Percentiles rank a stretch among this genome's conserved stretches.
Evolutionary conservation across 345 rosid genomes (phyloP).

Genomic region (Turnera subulata): DNA sequence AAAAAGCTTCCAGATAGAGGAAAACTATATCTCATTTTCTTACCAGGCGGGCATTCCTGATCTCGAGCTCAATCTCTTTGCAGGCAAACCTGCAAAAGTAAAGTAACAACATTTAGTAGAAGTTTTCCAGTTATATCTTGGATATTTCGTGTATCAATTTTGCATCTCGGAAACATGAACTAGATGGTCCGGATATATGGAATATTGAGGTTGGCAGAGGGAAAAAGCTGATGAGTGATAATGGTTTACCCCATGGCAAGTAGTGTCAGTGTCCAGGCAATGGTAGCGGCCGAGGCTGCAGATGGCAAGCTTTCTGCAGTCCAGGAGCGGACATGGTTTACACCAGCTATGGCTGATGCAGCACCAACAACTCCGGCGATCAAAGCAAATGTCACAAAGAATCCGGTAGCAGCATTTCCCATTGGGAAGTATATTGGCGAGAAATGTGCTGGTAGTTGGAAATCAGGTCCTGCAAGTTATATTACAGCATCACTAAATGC

Average conservation of each 20-base stretch:
- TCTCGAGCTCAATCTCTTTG: slow-evolving; percentile 74
- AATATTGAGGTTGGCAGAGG: too few species aligned
- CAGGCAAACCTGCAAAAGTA: slow-evolving; percentile 61
- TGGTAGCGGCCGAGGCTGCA: slow-evolving; percentile 61
- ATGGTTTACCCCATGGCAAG: slow-evolving; percentile 81
- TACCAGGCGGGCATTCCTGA: slow-evolving; percentile 77
- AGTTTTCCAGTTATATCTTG: too few species aligned
- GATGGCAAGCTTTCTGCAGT: slow-evolving; percentile 54
- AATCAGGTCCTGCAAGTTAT: slow-evolving; percentile 60
- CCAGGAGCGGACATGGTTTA: slow-evolving; percentile 67
- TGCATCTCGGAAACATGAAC: too few species aligned
- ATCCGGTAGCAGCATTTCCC: slow-evolving; percentile 97
- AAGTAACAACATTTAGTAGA: slow-evolving; percentile 8
- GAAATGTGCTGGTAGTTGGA: slow-evolving; percentile 77
- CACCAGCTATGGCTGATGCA: slow-evolving; percentile 66
- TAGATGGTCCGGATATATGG: too few species aligned
- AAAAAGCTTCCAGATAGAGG: not conserved
- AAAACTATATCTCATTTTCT: slow-evolving; percentile 13
- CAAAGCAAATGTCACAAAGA: slow-evolving; percentile 71
- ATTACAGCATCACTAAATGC: too few species aligned
- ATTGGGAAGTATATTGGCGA: slow-evolving; percentile 88
- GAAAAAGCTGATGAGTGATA: too few species aligned
- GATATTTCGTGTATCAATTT: too few species aligned
- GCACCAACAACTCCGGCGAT: slow-evolving; percentile 87
- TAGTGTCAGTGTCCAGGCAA: slow-evolving; percentile 87